A percentile compares a stretch with the other conserved stretches of the same genome.
These are phyloP conservation scores for Moesziomyces sp. DNA, from an alignment of 1,284 basidiomycete genomes.

Conservation along the genomic window DNA sequence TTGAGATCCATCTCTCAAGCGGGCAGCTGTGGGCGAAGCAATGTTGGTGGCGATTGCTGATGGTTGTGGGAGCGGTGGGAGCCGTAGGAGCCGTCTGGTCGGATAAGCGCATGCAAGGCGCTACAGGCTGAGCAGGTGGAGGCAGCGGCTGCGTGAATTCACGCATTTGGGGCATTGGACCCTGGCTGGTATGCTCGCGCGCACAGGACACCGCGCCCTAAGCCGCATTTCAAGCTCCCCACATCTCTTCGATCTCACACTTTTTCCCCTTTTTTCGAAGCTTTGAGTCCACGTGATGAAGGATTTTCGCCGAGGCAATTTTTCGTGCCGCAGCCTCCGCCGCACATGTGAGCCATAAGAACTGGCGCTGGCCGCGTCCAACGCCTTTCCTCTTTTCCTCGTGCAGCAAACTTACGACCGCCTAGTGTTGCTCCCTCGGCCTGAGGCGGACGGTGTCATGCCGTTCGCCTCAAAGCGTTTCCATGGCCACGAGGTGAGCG, in stretches of 20 bases:
- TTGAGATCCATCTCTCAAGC: slow-evolving; percentile 33
- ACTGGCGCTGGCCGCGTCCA: not conserved
- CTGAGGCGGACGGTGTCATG: slow-evolving; percentile 4
- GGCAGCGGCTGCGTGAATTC: too few species aligned
- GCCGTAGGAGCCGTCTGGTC: too few species aligned
- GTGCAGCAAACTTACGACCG: slow-evolving; percentile 53
- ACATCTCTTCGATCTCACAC: slow-evolving; percentile 20
- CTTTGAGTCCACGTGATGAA: slow-evolving; percentile 21
- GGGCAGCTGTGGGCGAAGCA: too few species aligned
- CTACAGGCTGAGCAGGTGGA: too few species aligned
- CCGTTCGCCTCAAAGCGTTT: slow-evolving; percentile 26
- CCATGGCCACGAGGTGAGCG: slow-evolving; percentile 54
- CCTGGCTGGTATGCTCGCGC: not conserved
- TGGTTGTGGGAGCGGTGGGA: not conserved
- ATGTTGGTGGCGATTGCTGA: not conserved
- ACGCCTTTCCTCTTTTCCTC: slow-evolving; percentile 44
- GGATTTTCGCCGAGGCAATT: not conserved
- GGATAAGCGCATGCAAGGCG: not conserved
- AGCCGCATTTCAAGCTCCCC: not conserved
- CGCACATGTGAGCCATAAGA: slow-evolving; percentile 5
- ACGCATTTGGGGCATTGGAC: too few species aligned
- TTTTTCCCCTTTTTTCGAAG: not conserved
- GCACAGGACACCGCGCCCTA: not conserved
- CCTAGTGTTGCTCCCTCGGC: slow-evolving; percentile 57
- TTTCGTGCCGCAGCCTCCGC: slow-evolving; percentile 6